Evolutionary conservation across 2,329 filamentous ascomycete species (phyloP).

Genomic region (Alternaria sp.): DNA sequence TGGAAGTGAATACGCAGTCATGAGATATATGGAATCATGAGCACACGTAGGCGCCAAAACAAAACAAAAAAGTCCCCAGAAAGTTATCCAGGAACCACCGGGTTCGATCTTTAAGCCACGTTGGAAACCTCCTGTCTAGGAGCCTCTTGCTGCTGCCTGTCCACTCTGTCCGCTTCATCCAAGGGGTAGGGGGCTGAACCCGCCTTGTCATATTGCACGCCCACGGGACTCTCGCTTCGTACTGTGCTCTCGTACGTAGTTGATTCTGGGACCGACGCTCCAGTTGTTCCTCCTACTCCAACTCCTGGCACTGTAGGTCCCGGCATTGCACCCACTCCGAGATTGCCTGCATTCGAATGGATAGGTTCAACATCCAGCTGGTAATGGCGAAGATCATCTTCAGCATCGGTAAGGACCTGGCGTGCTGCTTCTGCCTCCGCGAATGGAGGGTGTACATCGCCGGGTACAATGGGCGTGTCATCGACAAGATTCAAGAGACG

Average conservation of each 20-base stretch:
- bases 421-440: slow-evolving; percentile 72
- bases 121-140: slow-evolving; percentile 20
- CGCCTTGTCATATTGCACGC: slow-evolving; percentile 35
- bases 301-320: slow-evolving; percentile 23
- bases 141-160: slow-evolving; percentile 27
- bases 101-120: slow-evolving; percentile 15
- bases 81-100: not conserved
- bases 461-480: slow-evolving; percentile 87
- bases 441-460: slow-evolving; percentile 77
- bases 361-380: slow-evolving; percentile 64
- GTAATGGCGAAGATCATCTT: slow-evolving; percentile 86
- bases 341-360: slow-evolving; percentile 56
- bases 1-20: slow-evolving; percentile 3
- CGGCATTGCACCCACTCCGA: slow-evolving; percentile 60
- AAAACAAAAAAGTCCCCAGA: slow-evolving; percentile 12
- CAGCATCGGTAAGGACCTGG: slow-evolving; percentile 89
- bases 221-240: slow-evolving; percentile 35
- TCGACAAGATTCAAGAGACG: slow-evolving; percentile 86
- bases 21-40: slow-evolving; percentile 25
- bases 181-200: slow-evolving; percentile 42
- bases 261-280: slow-evolving; percentile 15
- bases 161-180: slow-evolving; percentile 42
- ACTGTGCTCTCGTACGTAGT: slow-evolving; percentile 16
- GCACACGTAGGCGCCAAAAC: slow-evolving; percentile 24
- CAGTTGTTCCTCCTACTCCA: not conserved